Evolutionary conservation across 352 stramenopile genomes (phyloP).

Genomic region (Globisporangium mamillatum): DNA sequence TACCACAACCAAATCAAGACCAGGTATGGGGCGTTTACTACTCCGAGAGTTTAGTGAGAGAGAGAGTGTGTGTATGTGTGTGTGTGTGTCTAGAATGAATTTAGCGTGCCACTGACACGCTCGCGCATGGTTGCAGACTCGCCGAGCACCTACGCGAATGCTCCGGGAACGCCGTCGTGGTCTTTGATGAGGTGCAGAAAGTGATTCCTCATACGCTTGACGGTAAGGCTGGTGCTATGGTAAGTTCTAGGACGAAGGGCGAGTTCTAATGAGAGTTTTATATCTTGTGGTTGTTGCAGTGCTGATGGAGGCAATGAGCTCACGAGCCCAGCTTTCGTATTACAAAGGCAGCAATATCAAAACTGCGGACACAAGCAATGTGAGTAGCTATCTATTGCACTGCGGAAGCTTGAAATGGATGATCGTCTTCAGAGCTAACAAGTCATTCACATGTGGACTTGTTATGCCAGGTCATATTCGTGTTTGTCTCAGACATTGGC

Average conservation of each 20-base stretch:
- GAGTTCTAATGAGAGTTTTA: neutral
- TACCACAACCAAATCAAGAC: slow-evolving; percentile 88
- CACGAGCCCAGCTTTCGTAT: slow-evolving; percentile 68
- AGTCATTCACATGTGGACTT: neutral
- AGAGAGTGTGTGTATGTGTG: no score
- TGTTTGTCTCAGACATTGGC: slow-evolving; percentile 89
- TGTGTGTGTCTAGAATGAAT: no score
- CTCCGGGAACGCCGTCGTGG: slow-evolving; percentile 83
- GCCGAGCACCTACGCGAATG: slow-evolving; percentile 78
- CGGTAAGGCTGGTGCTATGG: slow-evolving; percentile 29
- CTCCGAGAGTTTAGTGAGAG: no score
- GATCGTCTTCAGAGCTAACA: neutral
- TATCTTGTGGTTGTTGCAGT: slow-evolving; percentile 29
- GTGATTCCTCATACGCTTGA: slow-evolving; percentile 88
- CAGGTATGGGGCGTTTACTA: slow-evolving; percentile 26
- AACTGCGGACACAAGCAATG: slow-evolving; percentile 71
- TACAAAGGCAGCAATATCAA: slow-evolving; percentile 67
- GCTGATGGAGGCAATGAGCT: slow-evolving; percentile 73
- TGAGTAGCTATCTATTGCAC: slow-evolving; percentile 21
- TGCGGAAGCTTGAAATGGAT: neutral
- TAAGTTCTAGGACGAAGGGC: neutral
- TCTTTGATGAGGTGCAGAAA: slow-evolving; percentile 93
- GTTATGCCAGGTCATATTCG: slow-evolving; percentile 68
- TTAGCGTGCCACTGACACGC: no score
- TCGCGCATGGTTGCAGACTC: slow-evolving; percentile 34